Evolutionary conservation across 2,329 filamentous ascomycete genomes (phyloP).

Genomic region (Cladophialophora bantiana): DNA sequence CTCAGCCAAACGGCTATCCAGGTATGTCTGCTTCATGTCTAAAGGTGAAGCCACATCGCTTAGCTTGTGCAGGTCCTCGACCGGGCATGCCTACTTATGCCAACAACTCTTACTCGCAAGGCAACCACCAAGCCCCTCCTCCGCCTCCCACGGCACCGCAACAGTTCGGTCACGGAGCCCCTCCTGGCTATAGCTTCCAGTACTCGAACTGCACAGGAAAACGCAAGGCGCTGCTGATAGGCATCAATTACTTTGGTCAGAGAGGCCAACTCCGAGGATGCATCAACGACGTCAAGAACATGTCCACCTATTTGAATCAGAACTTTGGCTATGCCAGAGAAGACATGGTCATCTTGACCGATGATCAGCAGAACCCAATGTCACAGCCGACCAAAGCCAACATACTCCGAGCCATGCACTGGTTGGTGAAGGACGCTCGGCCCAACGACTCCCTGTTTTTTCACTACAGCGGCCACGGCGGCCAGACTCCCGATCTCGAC

Average conservation of each 20-base stretch:
- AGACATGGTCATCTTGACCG: slow-evolving; percentile 96
- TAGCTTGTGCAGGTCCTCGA: slow-evolving; percentile 28
- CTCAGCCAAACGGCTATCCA: slow-evolving; percentile 50
- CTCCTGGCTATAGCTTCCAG: slow-evolving; percentile 80
- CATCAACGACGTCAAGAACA: slow-evolving; percentile 97
- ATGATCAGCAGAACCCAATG: slow-evolving; percentile 97
- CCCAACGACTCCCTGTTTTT: slow-evolving; percentile 97
- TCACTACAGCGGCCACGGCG: slow-evolving; percentile 83
- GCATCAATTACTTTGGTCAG: slow-evolving; percentile 96
- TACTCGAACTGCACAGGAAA: slow-evolving; percentile 91
- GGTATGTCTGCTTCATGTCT: slow-evolving; percentile 43
- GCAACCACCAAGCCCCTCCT: slow-evolving; percentile 61
- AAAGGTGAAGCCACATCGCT: slow-evolving; percentile 8
- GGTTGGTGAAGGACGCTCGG: slow-evolving; percentile 90
- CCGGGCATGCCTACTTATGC: slow-evolving; percentile 37
- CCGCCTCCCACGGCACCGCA: slow-evolving; percentile 73
- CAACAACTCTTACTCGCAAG: slow-evolving; percentile 24
- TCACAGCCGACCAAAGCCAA: slow-evolving; percentile 96
- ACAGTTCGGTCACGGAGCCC: slow-evolving; percentile 80
- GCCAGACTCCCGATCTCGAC: slow-evolving; percentile 75
- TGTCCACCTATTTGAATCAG: slow-evolving; percentile 88
- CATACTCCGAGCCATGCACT: slow-evolving; percentile 95
- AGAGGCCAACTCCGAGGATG: slow-evolving; percentile 88
- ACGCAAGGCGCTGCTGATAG: slow-evolving; percentile 87
- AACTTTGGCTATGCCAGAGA: slow-evolving; percentile 92